phyloP scores from a whole-genome alignment of 2,329 filamentous ascomycete genomes.

The Ceratocystis destructans region DNA sequence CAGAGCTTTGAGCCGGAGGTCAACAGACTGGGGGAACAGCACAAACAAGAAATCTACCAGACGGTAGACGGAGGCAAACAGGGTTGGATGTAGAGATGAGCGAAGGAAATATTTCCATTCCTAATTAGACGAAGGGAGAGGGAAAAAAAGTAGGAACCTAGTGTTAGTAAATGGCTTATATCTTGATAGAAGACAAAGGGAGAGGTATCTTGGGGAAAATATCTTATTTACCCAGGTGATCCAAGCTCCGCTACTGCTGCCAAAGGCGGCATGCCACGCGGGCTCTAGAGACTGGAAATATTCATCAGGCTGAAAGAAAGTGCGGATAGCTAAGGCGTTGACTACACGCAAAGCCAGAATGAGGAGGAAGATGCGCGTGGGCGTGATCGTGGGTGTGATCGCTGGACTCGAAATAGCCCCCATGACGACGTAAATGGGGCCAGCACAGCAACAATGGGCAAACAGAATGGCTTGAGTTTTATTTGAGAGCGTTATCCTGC shows the following conservation, averaged over 20 bases:
- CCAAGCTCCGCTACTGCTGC: constrained; percentile 64
- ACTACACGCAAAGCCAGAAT: constrained; percentile 58
- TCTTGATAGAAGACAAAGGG: neutral
- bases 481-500: neutral
- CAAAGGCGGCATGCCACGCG: constrained; percentile 82
- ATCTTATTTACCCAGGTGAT: constrained; percentile 72
- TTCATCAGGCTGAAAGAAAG: constrained; percentile 97
- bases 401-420: neutral
- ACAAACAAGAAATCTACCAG: constrained; percentile 43
- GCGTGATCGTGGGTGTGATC: neutral
- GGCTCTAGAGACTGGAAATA: constrained; percentile 94
- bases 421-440: neutral
- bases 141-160: neutral
- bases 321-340: constrained; percentile 65
- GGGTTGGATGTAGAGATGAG: constrained; percentile 76
- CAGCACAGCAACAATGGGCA: neutral
- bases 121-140: constrained; percentile 33
- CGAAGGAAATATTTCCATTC: constrained; percentile 85
- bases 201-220: neutral
- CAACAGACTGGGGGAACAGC: constrained; percentile 37
- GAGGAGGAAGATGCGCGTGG: constrained; percentile 23
- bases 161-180: neutral
- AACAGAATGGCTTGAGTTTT: neutral
- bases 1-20: constrained; percentile 47
- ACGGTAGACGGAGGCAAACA: constrained; percentile 69